These are phyloP conservation scores for Neophaeococcomyces mojaviensis DNA, from an alignment of 2,329 filamentous ascomycete species.

Conservation along the genomic window DNA sequence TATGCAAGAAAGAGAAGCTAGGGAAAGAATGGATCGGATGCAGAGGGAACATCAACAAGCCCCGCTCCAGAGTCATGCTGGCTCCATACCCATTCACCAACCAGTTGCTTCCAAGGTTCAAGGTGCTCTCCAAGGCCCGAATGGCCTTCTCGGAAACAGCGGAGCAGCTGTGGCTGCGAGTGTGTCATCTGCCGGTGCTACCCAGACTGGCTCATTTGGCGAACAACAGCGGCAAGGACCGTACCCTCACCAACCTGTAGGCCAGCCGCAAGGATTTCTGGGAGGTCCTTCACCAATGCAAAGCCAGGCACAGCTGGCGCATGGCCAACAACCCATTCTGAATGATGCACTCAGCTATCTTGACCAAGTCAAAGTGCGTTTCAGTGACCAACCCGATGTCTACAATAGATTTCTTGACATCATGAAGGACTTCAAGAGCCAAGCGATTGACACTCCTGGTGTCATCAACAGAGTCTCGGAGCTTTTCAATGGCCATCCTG, in stretches of 20 bases:
- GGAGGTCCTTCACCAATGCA: slow-evolving; percentile 36
- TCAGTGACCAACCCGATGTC: slow-evolving; percentile 91
- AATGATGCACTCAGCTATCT: slow-evolving; percentile 87
- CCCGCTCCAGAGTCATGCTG: slow-evolving; percentile 78
- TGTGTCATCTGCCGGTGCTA: slow-evolving; percentile 43
- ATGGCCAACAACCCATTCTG: slow-evolving; percentile 78
- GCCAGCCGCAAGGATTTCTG: slow-evolving; percentile 45
- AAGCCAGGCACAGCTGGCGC: slow-evolving; percentile 54
- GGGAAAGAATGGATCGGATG: slow-evolving; percentile 36
- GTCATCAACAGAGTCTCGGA: slow-evolving; percentile 96
- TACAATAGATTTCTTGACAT: slow-evolving; percentile 97
- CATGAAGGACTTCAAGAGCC: slow-evolving; percentile 99
- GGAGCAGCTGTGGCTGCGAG: slow-evolving; percentile 32
- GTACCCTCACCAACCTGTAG: slow-evolving; percentile 47
- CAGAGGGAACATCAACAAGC: slow-evolving; percentile 58
- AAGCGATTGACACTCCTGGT: slow-evolving; percentile 95
- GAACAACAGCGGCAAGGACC: slow-evolving; percentile 36
- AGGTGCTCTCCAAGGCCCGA: slow-evolving; percentile 82
- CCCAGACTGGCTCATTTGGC: not conserved
- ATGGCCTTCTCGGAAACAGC: slow-evolving; percentile 73
- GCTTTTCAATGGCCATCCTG: slow-evolving; percentile 90
- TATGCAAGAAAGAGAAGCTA: slow-evolving; percentile 35
- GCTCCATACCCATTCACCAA: slow-evolving; percentile 86
- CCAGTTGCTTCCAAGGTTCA: slow-evolving; percentile 76
- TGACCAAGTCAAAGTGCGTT: slow-evolving; percentile 97